Conservation (phyloP, 1,284 basidiomycete species). For the Psilocybe mexicana region DNA sequence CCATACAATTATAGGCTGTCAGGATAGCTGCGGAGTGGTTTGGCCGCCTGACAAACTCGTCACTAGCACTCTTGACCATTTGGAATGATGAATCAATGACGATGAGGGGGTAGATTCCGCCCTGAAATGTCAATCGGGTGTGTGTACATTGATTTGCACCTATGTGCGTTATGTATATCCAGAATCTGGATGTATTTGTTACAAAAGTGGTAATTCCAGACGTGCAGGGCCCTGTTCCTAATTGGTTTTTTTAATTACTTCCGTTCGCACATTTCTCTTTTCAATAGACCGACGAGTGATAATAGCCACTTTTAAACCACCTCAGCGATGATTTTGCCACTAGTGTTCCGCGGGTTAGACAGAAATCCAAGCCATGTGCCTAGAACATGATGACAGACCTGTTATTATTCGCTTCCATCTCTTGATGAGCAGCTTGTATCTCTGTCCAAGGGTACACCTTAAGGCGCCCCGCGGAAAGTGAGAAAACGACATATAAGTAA, state of each 20-base stretch:
- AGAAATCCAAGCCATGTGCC: neutral
- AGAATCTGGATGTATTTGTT: neutral
- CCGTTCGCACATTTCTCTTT: neutral
- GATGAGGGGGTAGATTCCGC: neutral
- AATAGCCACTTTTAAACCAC: constrained; percentile 33
- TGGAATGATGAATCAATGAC: neutral
- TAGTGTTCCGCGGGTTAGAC: constrained; percentile 22
- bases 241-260: neutral
- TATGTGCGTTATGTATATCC: neutral
- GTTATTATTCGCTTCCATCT: constrained; percentile 87
- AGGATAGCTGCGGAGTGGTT: neutral
- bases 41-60: neutral
- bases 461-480: neutral
- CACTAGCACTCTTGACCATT: neutral
- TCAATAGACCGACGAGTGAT: neutral
- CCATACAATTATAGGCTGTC: neutral
- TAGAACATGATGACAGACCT: constrained; percentile 38
- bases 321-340: constrained; percentile 61
- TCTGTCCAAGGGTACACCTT: constrained; percentile 83
- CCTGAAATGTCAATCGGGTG: neutral
- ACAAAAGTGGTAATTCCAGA: neutral
- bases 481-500: constrained; percentile 9
- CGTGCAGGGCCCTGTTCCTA: neutral
- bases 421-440: constrained; percentile 81
- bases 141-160: neutral